Percentiles rank a stretch among this genome's conserved stretches.
These are phyloP conservation scores for Combretum micranthum DNA, from an alignment of 345 rosid species.

Conservation along the genomic window DNA sequence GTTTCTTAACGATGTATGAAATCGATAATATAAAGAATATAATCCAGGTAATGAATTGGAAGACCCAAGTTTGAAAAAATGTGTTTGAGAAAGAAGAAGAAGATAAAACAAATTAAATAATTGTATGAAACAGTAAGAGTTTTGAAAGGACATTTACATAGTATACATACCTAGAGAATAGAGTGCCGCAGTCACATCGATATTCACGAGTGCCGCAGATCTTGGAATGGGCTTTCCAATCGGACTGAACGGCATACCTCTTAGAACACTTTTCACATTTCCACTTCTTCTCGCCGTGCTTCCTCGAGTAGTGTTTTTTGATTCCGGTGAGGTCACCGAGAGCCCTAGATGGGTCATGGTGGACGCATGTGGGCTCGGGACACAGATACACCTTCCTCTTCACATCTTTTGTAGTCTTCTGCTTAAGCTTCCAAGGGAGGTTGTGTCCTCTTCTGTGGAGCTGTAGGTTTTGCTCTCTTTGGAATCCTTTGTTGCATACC, in stretches of 20 bases:
- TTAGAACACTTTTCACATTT: constrained; percentile 84
- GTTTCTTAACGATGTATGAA: too few relatives aligned
- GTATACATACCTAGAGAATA: constrained; percentile 61
- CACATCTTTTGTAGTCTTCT: constrained; percentile 74
- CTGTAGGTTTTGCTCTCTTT: constrained; percentile 79
- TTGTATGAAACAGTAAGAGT: background rate
- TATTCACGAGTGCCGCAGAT: constrained; percentile 82
- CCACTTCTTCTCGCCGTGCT: constrained; percentile 90
- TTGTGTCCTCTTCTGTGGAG: constrained; percentile 88
- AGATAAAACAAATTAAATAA: background rate
- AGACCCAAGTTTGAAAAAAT: too few relatives aligned
- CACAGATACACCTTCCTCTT: constrained; percentile 77
- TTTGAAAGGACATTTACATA: too few relatives aligned
- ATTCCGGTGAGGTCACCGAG: constrained; percentile 85
- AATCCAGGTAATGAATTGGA: too few relatives aligned
- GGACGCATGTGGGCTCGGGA: constrained; percentile 86
- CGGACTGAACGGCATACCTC: constrained; percentile 80
- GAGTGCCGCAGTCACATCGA: constrained; percentile 84
- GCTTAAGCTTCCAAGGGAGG: constrained; percentile 80
- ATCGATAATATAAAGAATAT: too few relatives aligned
- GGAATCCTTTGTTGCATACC: constrained; percentile 86
- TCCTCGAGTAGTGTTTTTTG: constrained; percentile 70
- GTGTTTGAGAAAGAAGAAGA: background rate
- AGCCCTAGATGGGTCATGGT: constrained; percentile 77
- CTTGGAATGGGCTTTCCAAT: constrained; percentile 89